A percentile compares a stretch with the other conserved stretches of the same genome.
phyloP scores from a whole-genome alignment of 179 eudicot species.

The Amaranthus tricolor region DNA sequence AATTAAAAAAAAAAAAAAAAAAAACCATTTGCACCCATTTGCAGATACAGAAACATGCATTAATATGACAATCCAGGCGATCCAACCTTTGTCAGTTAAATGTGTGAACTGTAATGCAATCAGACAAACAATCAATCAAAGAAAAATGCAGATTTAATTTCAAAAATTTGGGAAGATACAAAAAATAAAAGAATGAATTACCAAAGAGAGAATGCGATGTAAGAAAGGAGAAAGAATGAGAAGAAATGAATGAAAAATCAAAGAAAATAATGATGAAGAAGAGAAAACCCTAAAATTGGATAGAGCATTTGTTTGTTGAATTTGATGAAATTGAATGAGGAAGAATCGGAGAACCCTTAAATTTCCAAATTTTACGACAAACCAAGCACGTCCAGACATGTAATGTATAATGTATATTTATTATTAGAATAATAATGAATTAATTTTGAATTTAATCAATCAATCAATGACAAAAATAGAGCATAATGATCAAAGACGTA shows the following conservation, averaged over 20 bases:
- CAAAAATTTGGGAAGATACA: neutral
- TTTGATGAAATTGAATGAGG: neutral
- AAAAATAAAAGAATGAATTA: neutral
- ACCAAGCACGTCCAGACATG: conserved; percentile 6
- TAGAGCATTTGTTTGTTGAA: neutral
- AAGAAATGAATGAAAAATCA: neutral
- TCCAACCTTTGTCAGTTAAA: neutral
- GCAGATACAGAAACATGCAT: neutral
- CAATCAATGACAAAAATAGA: neutral
- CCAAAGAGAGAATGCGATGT: conserved; percentile 7
- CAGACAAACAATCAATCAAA: neutral
- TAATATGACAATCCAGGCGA: neutral
- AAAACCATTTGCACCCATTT: no score
- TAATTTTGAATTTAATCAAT: neutral
- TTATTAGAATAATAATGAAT: neutral
- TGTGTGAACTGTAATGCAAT: neutral
- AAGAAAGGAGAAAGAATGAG: no score
- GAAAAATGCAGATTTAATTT: neutral
- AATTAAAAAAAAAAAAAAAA: neutral
- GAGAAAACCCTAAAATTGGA: conserved; percentile 10
- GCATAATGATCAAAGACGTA: no score
- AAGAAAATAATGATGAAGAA: neutral
- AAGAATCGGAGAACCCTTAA: conserved; percentile 17
- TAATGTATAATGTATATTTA: neutral
- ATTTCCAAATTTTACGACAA: conserved; percentile 11